Evolutionary conservation across 768 basidiomycete species (phyloP), one percentile per base, ranked within the genome.

Genomic region (Kwoniella sp.): DNA sequence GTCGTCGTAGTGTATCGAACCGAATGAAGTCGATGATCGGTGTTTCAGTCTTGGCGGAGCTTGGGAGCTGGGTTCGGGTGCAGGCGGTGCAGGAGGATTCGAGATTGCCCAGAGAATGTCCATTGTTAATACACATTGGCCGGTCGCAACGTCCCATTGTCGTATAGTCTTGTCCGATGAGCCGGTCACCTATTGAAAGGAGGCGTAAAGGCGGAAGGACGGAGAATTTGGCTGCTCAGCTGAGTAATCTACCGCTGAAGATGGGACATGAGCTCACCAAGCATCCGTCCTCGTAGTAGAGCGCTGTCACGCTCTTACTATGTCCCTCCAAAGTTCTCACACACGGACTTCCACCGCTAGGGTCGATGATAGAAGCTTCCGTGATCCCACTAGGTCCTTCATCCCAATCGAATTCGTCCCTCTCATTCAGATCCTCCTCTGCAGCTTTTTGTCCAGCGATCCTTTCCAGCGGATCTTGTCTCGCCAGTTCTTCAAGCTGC

Each of bases 31-130:
- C 9, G 76, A 76, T 44, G 74, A 71, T 60, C 78, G 67, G 67
- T 68, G 76, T 60, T 21, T 60, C 17, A 73, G 61, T 58, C 59
- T 46, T 9, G 68, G 76, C 47, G 61, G 64, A 21, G 36, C 47
- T 22, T 58, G 63, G 8, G 68, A 51, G 21, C 55, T 13, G 56
- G 69, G 29, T 3, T 30, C 49, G 12, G 60, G 63, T 15, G 40
- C 40, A 17, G 64, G 68, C 17, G 61, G 55, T 13, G 78, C 71
- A 6, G 88, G 84, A 2, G 92, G 88, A 80, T 98, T 95, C 10
- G 92, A 92, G 70, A 98, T 95, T 1, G 95, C 96, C 96, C 96
- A 99, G 25, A 99, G 87, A 68, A 99, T 96, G 80, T 99, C 96
- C 96, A 99, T 99, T 24, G 95, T 95, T 83, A 96, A 88, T 50